Evolutionary conservation across 2,329 filamentous ascomycete species (phyloP), one percentile per base, ranked within the genome.

Genomic region (Colletotrichum australisinense): DNA sequence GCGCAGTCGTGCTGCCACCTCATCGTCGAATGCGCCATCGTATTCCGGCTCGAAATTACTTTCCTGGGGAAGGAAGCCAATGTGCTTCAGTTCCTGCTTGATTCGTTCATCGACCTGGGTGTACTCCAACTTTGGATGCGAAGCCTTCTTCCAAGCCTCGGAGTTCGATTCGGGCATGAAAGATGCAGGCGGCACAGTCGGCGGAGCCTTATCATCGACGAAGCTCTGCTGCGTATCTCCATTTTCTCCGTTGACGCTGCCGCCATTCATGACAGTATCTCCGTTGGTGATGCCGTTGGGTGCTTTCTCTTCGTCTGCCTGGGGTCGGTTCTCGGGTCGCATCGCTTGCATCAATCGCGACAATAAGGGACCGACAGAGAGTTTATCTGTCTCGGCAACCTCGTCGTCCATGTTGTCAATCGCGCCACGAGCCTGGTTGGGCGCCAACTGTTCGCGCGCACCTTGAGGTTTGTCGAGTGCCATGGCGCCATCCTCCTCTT

Each of bases 11-110:
- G 94, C 95, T 7, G 95, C 94, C 52, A 99, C 94, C 81, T 98
- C 96, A 81, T 99, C 97, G 80, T 99, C 97, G 77, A 92, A 95
- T 81, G 97, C 94, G 0, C 92, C 93, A 78, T 97, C 94, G 82
- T 95, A 98, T 76, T 98, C 94, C 12, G 93, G 92, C 46, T 88
- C 86, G 56, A 87, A 86, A 4, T 74, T 75, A 30, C 82, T 83
- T 64, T 94, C 93, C 4, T 88, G 85, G 0, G 93, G 91, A 19
- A 98, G 87, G 78, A 99, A 94, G 12, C 97, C 97, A 73, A 98
- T 94, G 82, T 98, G 94, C 16, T 93, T 92, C 22, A 99, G 89
- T 80, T 99, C 97, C 78, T 95, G 93, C 83, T 97, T 94, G 64
- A 98, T 90, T 59, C 97, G 94, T 79, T 98, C 94, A 78, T 99